Conservation (phyloP, 2,329 filamentous ascomycete species). For the Paraphaeosphaeria sporulosa region DNA sequence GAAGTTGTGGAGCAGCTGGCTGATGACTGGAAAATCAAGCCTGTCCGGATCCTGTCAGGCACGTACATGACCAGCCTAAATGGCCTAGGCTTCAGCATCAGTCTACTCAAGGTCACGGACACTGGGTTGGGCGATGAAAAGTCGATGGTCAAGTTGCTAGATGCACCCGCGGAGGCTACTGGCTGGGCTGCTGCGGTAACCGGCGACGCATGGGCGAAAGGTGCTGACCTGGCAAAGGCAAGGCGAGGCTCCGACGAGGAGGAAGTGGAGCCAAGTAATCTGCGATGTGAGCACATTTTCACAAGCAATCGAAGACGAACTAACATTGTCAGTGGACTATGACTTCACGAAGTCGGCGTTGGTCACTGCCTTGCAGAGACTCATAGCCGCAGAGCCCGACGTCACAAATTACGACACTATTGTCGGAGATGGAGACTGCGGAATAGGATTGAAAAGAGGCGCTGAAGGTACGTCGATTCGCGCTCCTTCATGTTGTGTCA, state of each 20-base stretch:
- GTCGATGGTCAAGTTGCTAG: constrained; percentile 72
- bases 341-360: constrained; percentile 60
- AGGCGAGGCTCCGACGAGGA: constrained; percentile 52
- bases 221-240: constrained; percentile 51
- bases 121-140: constrained; percentile 65
- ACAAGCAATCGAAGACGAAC: constrained; percentile 4
- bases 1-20: constrained; percentile 70
- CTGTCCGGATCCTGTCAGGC: constrained; percentile 67
- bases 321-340: constrained; percentile 58
- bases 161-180: constrained; percentile 71
- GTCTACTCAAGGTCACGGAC: constrained; percentile 68
- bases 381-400: constrained; percentile 71
- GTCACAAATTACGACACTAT: constrained; percentile 77
- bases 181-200: constrained; percentile 71
- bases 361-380: constrained; percentile 63
- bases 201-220: constrained; percentile 65
- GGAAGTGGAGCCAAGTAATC: constrained; percentile 60
- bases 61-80: constrained; percentile 78
- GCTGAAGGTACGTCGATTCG: constrained; percentile 67
- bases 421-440: constrained; percentile 90
- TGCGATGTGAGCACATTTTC: constrained; percentile 54
- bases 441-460: constrained; percentile 83
- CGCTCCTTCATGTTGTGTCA: constrained; percentile 32
- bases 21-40: constrained; percentile 65
- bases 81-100: constrained; percentile 74